Conservation (phyloP, 2,329 filamentous ascomycete species). For the Biscogniauxia sp. region DNA sequence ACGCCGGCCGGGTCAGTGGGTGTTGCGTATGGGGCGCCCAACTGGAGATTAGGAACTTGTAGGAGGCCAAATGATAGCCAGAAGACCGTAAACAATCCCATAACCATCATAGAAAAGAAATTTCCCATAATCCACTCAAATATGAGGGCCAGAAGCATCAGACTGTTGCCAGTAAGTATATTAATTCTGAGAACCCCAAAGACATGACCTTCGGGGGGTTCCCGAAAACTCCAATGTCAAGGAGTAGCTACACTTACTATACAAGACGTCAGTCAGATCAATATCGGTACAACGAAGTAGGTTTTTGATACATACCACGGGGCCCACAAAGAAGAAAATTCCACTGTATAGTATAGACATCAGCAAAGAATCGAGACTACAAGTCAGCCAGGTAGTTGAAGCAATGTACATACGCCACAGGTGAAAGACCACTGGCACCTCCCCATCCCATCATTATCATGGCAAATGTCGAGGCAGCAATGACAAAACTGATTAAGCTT, state of each 20-base stretch:
- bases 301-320: constrained; percentile 28
- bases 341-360: constrained; percentile 25
- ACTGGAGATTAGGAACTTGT: constrained; percentile 46
- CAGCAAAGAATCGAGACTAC: background rate
- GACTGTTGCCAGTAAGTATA: constrained; percentile 9
- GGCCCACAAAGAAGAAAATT: constrained; percentile 42
- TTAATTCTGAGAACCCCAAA: background rate
- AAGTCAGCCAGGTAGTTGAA: background rate
- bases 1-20: constrained; percentile 43
- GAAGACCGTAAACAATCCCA: constrained; percentile 48
- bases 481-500: constrained; percentile 31
- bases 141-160: constrained; percentile 47
- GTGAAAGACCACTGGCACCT: constrained; percentile 32
- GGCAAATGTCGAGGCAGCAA: constrained; percentile 36
- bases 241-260: background rate
- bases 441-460: constrained; percentile 39
- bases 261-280: background rate
- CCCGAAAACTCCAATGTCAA: background rate
- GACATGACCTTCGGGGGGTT: no score
- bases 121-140: constrained; percentile 54
- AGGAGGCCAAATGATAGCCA: constrained; percentile 53
- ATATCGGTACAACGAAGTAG: background rate
- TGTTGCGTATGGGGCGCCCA: constrained; percentile 43
- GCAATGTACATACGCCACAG: constrained; percentile 32
- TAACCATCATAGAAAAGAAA: constrained; percentile 52